These are phyloP conservation scores for Bryum argenteum DNA, from an alignment of 225 moss, liverwort and hornwort genomes.

Conservation along the genomic window DNA sequence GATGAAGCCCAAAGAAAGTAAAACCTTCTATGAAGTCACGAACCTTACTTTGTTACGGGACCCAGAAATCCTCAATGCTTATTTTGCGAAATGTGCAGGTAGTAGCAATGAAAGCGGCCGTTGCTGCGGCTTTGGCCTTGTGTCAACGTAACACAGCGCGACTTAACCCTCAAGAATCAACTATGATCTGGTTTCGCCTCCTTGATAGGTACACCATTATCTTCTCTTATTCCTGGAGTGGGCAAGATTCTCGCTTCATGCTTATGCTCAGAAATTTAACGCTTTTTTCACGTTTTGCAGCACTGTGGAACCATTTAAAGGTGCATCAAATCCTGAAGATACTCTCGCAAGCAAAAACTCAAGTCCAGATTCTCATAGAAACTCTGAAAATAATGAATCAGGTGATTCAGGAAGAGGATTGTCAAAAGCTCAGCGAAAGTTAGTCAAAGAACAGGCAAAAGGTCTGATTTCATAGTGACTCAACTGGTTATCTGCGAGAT, in stretches of 20 bases:
- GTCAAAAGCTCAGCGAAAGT: slow-evolving; percentile 46
- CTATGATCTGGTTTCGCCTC: slow-evolving; percentile 92
- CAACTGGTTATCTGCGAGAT: neutral
- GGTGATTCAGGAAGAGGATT: slow-evolving; percentile 31
- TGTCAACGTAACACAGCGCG: slow-evolving; percentile 95
- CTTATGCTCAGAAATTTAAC: neutral
- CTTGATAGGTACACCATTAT: slow-evolving; percentile 75
- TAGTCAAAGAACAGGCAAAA: slow-evolving; percentile 34
- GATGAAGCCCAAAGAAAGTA: neutral
- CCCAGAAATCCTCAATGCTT: slow-evolving; percentile 15
- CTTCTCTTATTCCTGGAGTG: slow-evolving; percentile 8
- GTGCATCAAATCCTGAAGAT: slow-evolving; percentile 35
- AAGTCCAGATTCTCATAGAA: slow-evolving; percentile 21
- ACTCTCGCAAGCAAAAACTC: slow-evolving; percentile 21
- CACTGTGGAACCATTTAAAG: slow-evolving; percentile 57
- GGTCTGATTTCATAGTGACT: slow-evolving; percentile 33
- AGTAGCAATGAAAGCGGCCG: slow-evolving; percentile 52
- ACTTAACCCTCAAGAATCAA: slow-evolving; percentile 82
- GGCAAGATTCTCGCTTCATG: slow-evolving; percentile 3
- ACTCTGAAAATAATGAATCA: slow-evolving; percentile 23
- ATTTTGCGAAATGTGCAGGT: slow-evolving; percentile 56
- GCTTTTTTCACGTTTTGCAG: slow-evolving; percentile 40
- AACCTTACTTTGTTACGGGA: neutral
- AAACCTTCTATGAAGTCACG: slow-evolving; percentile 1
- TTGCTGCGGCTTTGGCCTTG: slow-evolving; percentile 73